phyloP scores from a whole-genome alignment of 208 protist genomes.

The Leishmania arabica region DNA sequence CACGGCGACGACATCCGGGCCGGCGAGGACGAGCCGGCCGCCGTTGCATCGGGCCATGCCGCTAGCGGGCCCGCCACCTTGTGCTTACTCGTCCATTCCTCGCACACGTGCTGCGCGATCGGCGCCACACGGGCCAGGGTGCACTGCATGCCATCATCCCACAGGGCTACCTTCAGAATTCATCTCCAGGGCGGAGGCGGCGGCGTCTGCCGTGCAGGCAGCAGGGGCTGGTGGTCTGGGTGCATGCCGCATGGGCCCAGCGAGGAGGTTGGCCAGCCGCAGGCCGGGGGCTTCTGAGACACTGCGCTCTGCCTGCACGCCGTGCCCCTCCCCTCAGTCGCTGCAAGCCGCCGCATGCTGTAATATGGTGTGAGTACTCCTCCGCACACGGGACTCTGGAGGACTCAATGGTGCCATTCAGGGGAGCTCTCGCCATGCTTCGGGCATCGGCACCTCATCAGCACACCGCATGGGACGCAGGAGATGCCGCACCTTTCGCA shows the following conservation, averaged over 20 bases:
- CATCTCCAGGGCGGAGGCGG: background rate
- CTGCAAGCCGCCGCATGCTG: background rate
- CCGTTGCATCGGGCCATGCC: too few species aligned
- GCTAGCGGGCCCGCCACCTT: background rate
- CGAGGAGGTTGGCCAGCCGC: background rate
- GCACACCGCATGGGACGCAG: background rate
- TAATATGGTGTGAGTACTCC: background rate
- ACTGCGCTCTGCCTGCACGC: background rate
- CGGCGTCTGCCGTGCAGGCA: background rate
- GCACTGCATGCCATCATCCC: background rate
- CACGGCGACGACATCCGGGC: background rate
- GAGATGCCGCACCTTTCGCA: background rate
- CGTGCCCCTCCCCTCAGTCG: background rate
- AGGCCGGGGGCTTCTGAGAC: background rate
- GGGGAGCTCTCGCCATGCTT: background rate
- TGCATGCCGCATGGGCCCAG: background rate
- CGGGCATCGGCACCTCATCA: background rate
- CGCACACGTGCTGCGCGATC: background rate
- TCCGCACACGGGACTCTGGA: background rate
- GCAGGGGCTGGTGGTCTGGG: background rate
- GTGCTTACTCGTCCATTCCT: background rate
- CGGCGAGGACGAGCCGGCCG: background rate
- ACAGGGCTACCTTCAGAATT: background rate
- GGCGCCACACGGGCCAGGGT: background rate
- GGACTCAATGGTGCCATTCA: background rate